Evolutionary conservation across 2,329 filamentous ascomycete genomes (phyloP), one percentile per base, ranked within the genome.

Genomic region (Sphaerulina vaccinii): DNA sequence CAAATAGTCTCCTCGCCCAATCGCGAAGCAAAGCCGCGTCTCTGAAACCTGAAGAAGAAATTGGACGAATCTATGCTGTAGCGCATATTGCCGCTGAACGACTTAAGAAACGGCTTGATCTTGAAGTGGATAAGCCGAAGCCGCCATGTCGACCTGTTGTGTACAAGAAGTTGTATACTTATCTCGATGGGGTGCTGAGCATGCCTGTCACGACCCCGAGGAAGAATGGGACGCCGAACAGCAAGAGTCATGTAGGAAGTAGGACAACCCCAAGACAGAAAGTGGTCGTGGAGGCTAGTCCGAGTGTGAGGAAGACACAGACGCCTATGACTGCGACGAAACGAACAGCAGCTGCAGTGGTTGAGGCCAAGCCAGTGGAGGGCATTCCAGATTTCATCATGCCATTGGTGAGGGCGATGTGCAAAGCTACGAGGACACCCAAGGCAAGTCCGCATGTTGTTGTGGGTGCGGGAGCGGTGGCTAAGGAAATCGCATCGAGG

Each of bases 81-180:
- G 87, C 88, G 11, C 86, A 96, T 70, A 81, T 99, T 54, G 93
- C 93, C 16, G 97, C 91, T 67, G 89, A 92, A 48, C 90, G 90
- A 47, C 77, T 96, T 33, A 91, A 90, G 65, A 86, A 84, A 49
- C 69, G 77, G 0, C 80, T 95, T 38, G 83, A 90, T 65, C 82
- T 96, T 6, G 90, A 91, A 0, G 80, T 84, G 1, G 85, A 91
- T 52, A 82, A 87, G 57, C 81, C 86, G 2, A 80, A 84, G 3
- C 88, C 90, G 2, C 90, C 90, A 3, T 86, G 90, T 47, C 84
- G 85, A 40, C 90, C 89, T 1, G 81, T 83, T 49, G 79, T 90
- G 46, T 97, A 97, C 75, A 88, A 87, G 64, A 88, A 89, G 52
- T 77, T 97, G 32, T 93, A 91, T 68, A 75, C 75, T 24, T 90